Evolutionary conservation across 176 grass and related monocot genomes (phyloP), one percentile per base, ranked within the genome.

Genomic region (Elaeis guineensis): DNA sequence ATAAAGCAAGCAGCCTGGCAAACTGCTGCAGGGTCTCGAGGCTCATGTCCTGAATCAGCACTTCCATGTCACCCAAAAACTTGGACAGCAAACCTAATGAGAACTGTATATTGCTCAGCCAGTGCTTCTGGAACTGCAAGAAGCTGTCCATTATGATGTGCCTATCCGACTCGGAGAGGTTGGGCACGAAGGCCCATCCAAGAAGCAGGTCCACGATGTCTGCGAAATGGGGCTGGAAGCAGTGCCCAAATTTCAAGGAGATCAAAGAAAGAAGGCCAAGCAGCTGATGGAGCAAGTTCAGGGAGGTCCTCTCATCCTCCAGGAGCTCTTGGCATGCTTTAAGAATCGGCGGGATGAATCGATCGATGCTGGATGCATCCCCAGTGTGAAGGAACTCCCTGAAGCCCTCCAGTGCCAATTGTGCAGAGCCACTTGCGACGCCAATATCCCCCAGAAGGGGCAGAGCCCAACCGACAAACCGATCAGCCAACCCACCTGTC

Each of bases 61-160:
- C 80, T 77, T 97, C 92, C 79, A 91, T 91, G 53, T 97, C 87
- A n/a, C 78, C 84, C 61, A 97, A 73, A 80, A 97, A 97, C 69
- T 97, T 97, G 50, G 87, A 71, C 49, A 97, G 67, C 61, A 97
- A 65, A 16, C 87, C 83, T 15, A 91, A 73, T 2, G 92, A 82
- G 52, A 97, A 97, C n/a, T 86, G 87, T 32, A 97, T 66, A 66
- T 84, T 97, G 26, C 72, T 75, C 15, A 97, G 69, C 92, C 92
- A 97, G 62, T 97, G 92, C 75, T 75, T 74, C 72, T 91, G 81
- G 57, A 97, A 97, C 70, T 91, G 84, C 66, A 74, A 70, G 73
- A 97, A 97, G 54, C 83, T 91, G 50, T 97, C 87, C 81, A 97
- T 78, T 61, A 97, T 97, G 22, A 85, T 79, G 57, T 26, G 39